These are phyloP conservation scores for Starmerella vitae DNA, from an alignment of 805 yeast species.

Conservation along the genomic window DNA sequence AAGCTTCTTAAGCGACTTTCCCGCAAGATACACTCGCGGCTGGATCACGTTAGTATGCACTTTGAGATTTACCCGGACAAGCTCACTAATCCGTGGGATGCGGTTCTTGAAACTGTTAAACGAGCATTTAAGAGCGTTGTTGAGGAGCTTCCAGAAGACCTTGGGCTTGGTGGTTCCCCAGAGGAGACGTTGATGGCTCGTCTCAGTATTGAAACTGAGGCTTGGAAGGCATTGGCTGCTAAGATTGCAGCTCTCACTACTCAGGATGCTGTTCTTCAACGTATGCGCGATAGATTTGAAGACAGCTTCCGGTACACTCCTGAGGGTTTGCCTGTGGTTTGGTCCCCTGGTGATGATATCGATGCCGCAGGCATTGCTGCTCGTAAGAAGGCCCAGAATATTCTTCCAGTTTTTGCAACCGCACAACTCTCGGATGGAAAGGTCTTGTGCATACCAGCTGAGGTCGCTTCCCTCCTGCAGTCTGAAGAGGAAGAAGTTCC, in stretches of 20 bases:
- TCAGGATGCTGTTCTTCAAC: slow-evolving; percentile 49
- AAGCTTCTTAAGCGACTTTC: slow-evolving; percentile 34
- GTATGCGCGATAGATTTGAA: slow-evolving; percentile 71
- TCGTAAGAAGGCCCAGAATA: slow-evolving; percentile 39
- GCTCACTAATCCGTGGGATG: slow-evolving; percentile 56
- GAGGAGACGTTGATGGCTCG: slow-evolving; percentile 33
- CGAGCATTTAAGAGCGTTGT: slow-evolving; percentile 26
- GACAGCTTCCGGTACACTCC: slow-evolving; percentile 70
- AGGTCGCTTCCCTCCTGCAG: slow-evolving; percentile 38
- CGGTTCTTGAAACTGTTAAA: slow-evolving; percentile 35
- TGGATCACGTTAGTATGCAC: slow-evolving; percentile 26
- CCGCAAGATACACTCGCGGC: slow-evolving; percentile 21
- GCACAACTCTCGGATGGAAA: slow-evolving; percentile 36
- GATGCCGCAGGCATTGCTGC: slow-evolving; percentile 52
- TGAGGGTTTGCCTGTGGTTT: slow-evolving; percentile 66
- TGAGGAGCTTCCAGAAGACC: slow-evolving; percentile 28
- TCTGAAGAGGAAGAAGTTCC: slow-evolving; percentile 32
- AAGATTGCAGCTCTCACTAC: slow-evolving; percentile 48
- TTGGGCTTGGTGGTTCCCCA: slow-evolving; percentile 46
- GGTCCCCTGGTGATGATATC: slow-evolving; percentile 62
- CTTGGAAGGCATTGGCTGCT: slow-evolving; percentile 55
- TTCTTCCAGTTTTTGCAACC: slow-evolving; percentile 45
- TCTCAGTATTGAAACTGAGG: slow-evolving; percentile 35
- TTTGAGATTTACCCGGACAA: slow-evolving; percentile 31
- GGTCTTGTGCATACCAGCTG: slow-evolving; percentile 31